Conservation (phyloP, 306 rosid genomes). For the Begonia peltatifolia region DNA sequence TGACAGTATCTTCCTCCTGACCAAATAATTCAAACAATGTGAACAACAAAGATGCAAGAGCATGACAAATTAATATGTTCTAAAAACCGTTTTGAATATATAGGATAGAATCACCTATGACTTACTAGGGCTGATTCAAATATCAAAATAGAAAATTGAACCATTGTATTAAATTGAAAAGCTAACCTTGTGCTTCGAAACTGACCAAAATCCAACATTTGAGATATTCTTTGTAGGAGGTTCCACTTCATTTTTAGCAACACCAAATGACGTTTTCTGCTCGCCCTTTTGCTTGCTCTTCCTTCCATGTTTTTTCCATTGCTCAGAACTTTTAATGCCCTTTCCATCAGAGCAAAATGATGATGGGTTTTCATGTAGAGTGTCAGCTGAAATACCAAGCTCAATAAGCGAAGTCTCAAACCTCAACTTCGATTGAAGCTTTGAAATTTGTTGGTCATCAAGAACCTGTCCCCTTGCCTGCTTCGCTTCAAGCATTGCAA, state of each 20-base stretch:
- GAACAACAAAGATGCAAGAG: not conserved
- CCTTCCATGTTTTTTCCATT: conserved; percentile 48
- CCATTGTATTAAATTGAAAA: not conserved
- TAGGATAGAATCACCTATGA: too few relatives aligned
- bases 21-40: conserved; percentile 8
- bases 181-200: conserved; percentile 40
- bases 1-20: conserved; percentile 38
- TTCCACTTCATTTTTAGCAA: conserved; percentile 25
- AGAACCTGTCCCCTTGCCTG: conserved; percentile 60
- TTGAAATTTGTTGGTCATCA: conserved; percentile 81
- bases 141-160: not conserved
- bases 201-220: conserved; percentile 18
- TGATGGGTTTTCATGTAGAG: conserved; percentile 24
- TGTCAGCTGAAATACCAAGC: conserved; percentile 53
- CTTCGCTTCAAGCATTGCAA: conserved; percentile 88
- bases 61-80: not conserved
- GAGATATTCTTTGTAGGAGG: conserved; percentile 26
- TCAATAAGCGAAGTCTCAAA: conserved; percentile 65
- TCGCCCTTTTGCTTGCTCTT: conserved; percentile 31
- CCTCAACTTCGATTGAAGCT: conserved; percentile 50
- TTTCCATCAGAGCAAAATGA: conserved; percentile 40
- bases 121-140: too few relatives aligned
- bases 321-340: conserved; percentile 43
- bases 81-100: too few relatives aligned
- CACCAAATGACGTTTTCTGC: conserved; percentile 27